phyloP scores from a whole-genome alignment of 2,329 filamentous ascomycete species.

The Sporothrix schenckii region DNA sequence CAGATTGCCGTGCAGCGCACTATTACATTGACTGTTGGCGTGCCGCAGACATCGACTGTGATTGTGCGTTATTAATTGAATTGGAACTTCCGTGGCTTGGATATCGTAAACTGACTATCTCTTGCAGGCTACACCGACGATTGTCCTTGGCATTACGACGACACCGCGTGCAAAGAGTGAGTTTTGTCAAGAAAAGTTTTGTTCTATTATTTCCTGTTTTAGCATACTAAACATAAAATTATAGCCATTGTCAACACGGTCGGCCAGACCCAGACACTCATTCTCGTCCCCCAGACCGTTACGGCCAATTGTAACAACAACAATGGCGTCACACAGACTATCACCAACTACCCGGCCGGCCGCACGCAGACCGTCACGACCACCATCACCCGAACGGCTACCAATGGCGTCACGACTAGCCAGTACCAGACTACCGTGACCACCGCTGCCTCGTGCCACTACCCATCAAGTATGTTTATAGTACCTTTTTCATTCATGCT shows the following conservation, averaged over 20 bases:
- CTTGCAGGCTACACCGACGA: slow-evolving; percentile 45
- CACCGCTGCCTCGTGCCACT: slow-evolving; percentile 44
- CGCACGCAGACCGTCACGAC: slow-evolving; percentile 42
- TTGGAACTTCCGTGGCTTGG: neutral
- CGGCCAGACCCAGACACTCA: slow-evolving; percentile 44
- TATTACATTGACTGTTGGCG: slow-evolving; percentile 43
- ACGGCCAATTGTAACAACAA: slow-evolving; percentile 41
- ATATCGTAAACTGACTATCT: neutral
- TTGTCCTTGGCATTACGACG: slow-evolving; percentile 45
- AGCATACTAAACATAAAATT: slow-evolving; percentile 1
- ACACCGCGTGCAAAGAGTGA: slow-evolving; percentile 45
- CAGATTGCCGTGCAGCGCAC: slow-evolving; percentile 46
- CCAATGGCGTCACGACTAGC: slow-evolving; percentile 43
- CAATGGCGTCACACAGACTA: slow-evolving; percentile 42
- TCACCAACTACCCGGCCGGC: slow-evolving; percentile 44
- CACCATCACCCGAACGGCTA: slow-evolving; percentile 42
- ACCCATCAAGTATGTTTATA: slow-evolving; percentile 38
- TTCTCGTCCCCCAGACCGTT: slow-evolving; percentile 42
- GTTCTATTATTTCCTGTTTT: neutral
- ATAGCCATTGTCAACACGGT: slow-evolving; percentile 40
- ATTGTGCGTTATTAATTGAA: slow-evolving; percentile 39
- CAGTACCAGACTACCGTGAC: slow-evolving; percentile 42
- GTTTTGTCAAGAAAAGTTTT: neutral
- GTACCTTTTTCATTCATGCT: neutral
- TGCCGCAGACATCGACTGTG: slow-evolving; percentile 43